phyloP scores from a whole-genome alignment of 345 rosid species.

The Brassica napus region DNA sequence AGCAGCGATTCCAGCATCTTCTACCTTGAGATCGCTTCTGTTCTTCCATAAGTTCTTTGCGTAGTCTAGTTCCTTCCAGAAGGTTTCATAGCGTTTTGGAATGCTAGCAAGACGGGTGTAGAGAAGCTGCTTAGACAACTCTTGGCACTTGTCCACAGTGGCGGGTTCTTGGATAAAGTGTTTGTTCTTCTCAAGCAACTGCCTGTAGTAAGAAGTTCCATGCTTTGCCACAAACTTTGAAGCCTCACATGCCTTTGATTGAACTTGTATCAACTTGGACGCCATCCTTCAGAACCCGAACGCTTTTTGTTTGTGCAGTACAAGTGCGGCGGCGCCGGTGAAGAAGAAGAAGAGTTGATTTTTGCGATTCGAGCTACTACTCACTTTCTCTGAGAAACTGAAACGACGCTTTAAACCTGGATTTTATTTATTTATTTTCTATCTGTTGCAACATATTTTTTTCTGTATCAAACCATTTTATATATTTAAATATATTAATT shows the following conservation, averaged over 20 bases:
- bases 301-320: neutral
- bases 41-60: conserved; percentile 69
- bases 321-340: conserved; percentile 24
- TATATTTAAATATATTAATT: too few species aligned
- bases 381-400: too few species aligned
- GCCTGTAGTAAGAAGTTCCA: conserved; percentile 72
- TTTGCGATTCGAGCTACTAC: too few species aligned
- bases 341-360: conserved; percentile 25
- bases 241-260: conserved; percentile 78
- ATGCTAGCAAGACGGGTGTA: conserved; percentile 90
- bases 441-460: neutral
- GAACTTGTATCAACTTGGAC: conserved; percentile 66
- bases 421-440: neutral
- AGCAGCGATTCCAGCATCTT: conserved; percentile 77
- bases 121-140: conserved; percentile 70
- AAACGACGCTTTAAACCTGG: too few species aligned
- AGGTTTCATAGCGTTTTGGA: conserved; percentile 64
- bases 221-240: conserved; percentile 65
- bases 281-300: conserved; percentile 43
- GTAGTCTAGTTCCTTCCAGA: conserved; percentile 73
- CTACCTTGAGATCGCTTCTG: conserved; percentile 71
- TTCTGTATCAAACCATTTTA: too few species aligned
- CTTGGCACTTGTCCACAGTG: conserved; percentile 69
- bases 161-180: conserved; percentile 80
- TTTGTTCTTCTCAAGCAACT: conserved; percentile 79